Base-by-base conservation (phyloP, 352 stramenopile species). In the Pythium diclinum region DNA sequence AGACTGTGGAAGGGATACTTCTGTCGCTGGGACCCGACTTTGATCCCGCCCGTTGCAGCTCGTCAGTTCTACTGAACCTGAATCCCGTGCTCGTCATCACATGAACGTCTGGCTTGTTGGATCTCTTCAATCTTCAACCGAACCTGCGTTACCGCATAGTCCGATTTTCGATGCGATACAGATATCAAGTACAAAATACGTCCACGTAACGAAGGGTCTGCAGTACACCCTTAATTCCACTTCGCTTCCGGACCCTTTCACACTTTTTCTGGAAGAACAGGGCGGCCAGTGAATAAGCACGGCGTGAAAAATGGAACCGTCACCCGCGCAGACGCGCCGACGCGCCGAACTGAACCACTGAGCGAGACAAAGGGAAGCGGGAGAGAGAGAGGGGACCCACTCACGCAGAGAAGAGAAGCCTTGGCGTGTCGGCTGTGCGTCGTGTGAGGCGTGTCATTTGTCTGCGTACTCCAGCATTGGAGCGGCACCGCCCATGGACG, bases 1-100 rank as follows among this genome's bases (percentile, higher is more conserved):
- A 94, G 86, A 58, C 74, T 94, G 7, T 93, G 84, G 84, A 90
- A 91, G 61, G 73, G 73, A 56, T 94, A 94, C 83, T 94, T 94
- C 71, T 91, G 82, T 34, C 84, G 84, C 34, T 94, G 84, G 77
- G 84, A 93, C 59, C 78, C 83, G n/a, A 92, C 84, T 30, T 71
- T 91, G 46, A 77, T 91, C 38, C 84, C 86, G 59, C 81, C 82
- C 0, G 79, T 91, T 1, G 73, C 80, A 34, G 77, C 79, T 30
- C 77, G 84, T 34, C 83, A 92, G 61, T 92, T 78, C 63, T 92
- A 92, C 62, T 94, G 56, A 61, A n/a, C 17, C 14, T 14, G 23
- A 17, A 61, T 86, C 42, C 1, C 23, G n/a, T 23, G 32, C 25
- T 65, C 17, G 36, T 42, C 40, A 47, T 47, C 40, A 3, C 11